Evolutionary conservation across 2,329 filamentous ascomycete species (phyloP).

Genomic region (Colletotrichum echinochloae): DNA sequence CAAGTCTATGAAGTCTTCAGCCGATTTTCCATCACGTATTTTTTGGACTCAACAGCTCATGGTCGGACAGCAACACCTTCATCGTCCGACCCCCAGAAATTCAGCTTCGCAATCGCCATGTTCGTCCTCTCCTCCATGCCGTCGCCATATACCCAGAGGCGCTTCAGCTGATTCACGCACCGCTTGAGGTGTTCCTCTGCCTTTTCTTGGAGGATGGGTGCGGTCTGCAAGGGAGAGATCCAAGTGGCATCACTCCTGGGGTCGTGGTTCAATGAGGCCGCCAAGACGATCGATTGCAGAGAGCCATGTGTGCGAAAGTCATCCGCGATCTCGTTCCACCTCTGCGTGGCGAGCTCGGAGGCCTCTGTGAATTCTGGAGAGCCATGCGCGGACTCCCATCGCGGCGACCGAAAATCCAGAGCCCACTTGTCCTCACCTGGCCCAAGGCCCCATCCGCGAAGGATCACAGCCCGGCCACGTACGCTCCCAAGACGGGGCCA

Average conservation of each 20-base stretch:
- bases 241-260: not conserved
- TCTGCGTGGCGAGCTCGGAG: not conserved
- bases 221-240: conserved; percentile 7
- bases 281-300: not conserved
- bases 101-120: conserved; percentile 25
- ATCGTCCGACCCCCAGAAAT: conserved; percentile 9
- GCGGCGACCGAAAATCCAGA: not conserved
- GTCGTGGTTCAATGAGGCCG: conserved; percentile 5
- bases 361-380: not conserved
- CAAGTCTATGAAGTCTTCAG: too few species aligned
- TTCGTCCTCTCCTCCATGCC: conserved; percentile 19
- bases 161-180: not conserved
- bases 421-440: not conserved
- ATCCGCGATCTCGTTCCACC: not conserved
- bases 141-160: conserved; percentile 16
- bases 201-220: conserved; percentile 1
- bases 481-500: conserved; percentile 9
- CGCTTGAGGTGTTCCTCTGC: not conserved
- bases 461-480: conserved; percentile 18
- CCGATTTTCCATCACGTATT: not conserved
- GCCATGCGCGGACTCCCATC: not conserved
- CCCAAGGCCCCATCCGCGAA: conserved; percentile 2
- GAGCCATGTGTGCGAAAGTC: not conserved
- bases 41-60: not conserved
- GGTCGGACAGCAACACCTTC: not conserved